Base-by-base conservation (phyloP, 129 eudicot genomes). In the Helichrysum umbraculigerum region DNA sequence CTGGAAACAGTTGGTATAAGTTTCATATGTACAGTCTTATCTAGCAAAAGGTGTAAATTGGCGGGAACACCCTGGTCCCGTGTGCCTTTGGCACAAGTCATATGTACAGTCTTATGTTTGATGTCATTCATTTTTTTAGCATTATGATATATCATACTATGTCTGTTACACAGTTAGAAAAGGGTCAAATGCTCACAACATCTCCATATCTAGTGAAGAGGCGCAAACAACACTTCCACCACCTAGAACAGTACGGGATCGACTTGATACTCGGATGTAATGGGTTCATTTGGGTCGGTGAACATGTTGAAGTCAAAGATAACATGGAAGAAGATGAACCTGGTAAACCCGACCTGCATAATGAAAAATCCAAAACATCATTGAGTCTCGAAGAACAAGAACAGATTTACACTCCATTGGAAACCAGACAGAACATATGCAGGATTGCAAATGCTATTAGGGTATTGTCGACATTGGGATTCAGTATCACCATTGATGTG, bases 261-360 rank as follows among this genome's bases (percentile, higher is more conserved):
- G 96, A 89, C 86, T 75, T 94, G 63, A 88, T 94, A 68, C 81
- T 94, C 30, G 99, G 97, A 10, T 87, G 96, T 41, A 94, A 94
- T 66, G 97, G 99, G 20, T 91, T 85, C 80, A 79, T 94, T 33
- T 94, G 99, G 99, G 88, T 94, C 28, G 99, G 97, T 71, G 92
- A 94, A 75, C 96, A 85, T 57, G 87, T 91, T 73, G 97, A 81
- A 78, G 71, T 72, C 42, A 86, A 85, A 81, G 96, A 94, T 79
- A 83, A 76, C 80, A 85, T 88, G 85, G 66, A 73, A 64, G 96
- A 86, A 68, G 96, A 88, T 56, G 84, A 85, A 71, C 72, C 70
- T 57, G 61, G 12, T 32, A 32, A 64, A 32, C 79, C 87, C 9
- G 90, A 79, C 69, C 70, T 72, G 69, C 82, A 73, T 20, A 80